Conservation (phyloP, 768 basidiomycete species). For the Suillus occidentalis region DNA sequence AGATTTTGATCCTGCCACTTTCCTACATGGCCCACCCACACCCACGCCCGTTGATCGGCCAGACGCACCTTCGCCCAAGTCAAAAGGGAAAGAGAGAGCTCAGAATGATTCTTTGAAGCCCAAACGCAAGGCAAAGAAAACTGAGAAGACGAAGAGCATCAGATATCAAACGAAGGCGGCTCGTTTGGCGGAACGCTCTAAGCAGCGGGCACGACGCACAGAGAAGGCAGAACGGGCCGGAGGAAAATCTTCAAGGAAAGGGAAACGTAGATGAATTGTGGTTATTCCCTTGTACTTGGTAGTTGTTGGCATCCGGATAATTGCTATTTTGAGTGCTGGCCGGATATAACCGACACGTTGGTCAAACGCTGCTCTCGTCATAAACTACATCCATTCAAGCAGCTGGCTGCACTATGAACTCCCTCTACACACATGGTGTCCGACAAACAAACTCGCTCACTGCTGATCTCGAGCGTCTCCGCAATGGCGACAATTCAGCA, state of each 20-base stretch:
- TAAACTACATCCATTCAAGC: conserved; percentile 8
- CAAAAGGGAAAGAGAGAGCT: conserved; percentile 18
- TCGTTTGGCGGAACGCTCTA: conserved; percentile 57
- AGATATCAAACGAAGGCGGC: conserved; percentile 73
- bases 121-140: conserved; percentile 30
- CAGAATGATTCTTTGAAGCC: conserved; percentile 11
- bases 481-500: conserved; percentile 76
- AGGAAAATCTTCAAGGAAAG: conserved; percentile 54
- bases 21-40: conserved; percentile 50
- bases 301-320: not conserved
- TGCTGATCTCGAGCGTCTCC: conserved; percentile 81
- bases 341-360: conserved; percentile 10
- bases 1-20: conserved; percentile 77
- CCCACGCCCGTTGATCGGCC: not conserved
- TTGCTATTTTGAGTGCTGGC: not conserved
- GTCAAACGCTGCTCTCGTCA: not conserved
- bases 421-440: conserved; percentile 90
- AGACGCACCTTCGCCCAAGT: not conserved
- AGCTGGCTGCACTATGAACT: conserved; percentile 69
- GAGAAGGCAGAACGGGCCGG: conserved; percentile 76
- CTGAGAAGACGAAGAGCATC: conserved; percentile 42
- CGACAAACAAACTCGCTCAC: conserved; percentile 88
- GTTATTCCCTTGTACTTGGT: conserved; percentile 3
- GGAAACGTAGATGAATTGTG: conserved; percentile 16
- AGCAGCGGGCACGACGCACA: conserved; percentile 61